Evolutionary conservation across 2,329 filamentous ascomycete species (phyloP), one percentile per base, ranked within the genome.

Genomic region (Elsinoe arachidis): DNA sequence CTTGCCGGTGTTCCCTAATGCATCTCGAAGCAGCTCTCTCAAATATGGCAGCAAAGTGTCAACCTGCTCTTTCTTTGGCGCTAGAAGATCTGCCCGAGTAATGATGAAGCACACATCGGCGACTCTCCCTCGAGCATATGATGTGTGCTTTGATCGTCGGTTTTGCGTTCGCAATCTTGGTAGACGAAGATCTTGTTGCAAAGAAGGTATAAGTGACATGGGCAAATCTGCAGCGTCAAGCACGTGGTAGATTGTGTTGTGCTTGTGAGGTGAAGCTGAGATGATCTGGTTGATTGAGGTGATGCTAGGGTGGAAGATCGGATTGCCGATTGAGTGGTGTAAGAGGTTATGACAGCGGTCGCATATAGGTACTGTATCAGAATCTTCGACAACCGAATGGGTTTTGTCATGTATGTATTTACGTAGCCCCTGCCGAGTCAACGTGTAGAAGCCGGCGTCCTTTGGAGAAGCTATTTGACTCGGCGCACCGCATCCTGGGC

Each of bases 151-250:
- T 0, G 90, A 85, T 53, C 92, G 83, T 52, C 92, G 83, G 67
- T 96, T 97, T 60, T 82, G 81, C 0, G 88, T 87, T 58, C 92
- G 85, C 55, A 93, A 77, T 6, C 85, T 84, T 60, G 88, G 85
- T 9, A 90, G 76, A 34, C 84, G 78, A 1, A 96, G 77, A 0
- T 89, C 76, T 6, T 81, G 76, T 60, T 87, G 81, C 9, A 99
- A 80, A 44, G 84, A 82, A 0, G 90, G 88, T 3, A 97, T 78
- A 12, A 99, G 74, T 1, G 93, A 96, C 81, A 99, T 88, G 17
- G 93, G 93, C 62, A 99, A 97, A 71, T 99, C 93, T 60, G 91
- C 93, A 2, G 93, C 92, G 67, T 99, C 93, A 19, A 99, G 76
- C 23, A 99, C 79, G 71, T 99, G 93, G 69, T 97, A 99, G 60